Evolutionary conservation across 257 asterid species (phyloP).

Genomic region (Hygrophila difformis): DNA sequence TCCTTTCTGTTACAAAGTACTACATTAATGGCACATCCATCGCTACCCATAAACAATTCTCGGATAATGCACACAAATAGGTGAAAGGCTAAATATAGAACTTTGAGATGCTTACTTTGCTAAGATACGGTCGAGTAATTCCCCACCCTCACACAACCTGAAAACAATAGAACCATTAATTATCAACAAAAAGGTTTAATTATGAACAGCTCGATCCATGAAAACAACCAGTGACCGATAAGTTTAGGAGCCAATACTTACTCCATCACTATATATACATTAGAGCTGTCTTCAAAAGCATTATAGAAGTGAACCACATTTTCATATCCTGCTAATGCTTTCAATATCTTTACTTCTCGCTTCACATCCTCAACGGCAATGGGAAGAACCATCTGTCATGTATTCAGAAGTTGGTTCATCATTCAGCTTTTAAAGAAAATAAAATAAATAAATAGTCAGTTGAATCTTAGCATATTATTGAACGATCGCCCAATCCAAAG

Average conservation of each 20-base stretch:
- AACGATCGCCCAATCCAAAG: too few relatives aligned
- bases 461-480: too few relatives aligned
- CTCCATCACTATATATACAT: constrained; percentile 93
- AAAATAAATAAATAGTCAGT: too few relatives aligned
- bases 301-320: constrained; percentile 87
- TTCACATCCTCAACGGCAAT: constrained; percentile 93
- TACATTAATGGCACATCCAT: constrained; percentile 17
- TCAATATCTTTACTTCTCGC: constrained; percentile 88
- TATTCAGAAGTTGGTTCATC: constrained; percentile 14
- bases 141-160: constrained; percentile 92
- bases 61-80: constrained; percentile 7
- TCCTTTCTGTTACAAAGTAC: constrained; percentile 63
- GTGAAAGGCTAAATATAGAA: background rate
- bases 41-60: constrained; percentile 6
- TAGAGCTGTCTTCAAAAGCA: constrained; percentile 83
- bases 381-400: constrained; percentile 79
- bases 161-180: constrained; percentile 11
- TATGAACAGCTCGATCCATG: constrained; percentile 4
- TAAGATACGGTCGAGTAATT: too few relatives aligned
- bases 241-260: constrained; percentile 34
- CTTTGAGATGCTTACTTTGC: constrained; percentile 51
- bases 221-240: background rate
- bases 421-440: background rate
- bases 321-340: constrained; percentile 87
- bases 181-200: constrained; percentile 3